Conservation (phyloP, 768 basidiomycete genomes). For the Jaapia argillacea region DNA sequence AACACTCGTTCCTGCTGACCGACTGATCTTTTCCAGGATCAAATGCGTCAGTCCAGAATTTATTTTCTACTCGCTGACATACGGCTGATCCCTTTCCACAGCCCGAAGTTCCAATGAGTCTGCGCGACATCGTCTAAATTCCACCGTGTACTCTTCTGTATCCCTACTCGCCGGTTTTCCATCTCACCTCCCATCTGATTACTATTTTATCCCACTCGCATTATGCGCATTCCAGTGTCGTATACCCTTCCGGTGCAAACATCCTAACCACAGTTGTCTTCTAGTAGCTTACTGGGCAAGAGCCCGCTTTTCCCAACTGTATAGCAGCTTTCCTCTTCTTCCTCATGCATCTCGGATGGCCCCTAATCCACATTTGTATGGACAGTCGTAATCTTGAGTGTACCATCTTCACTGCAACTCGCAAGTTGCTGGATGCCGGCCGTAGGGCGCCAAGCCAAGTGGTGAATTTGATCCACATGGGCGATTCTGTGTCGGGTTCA, state of each 20-base stretch:
- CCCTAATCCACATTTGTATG: conserved; percentile 23
- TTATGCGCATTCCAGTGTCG: conserved; percentile 36
- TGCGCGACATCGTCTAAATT: conserved; percentile 80
- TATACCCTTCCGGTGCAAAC: conserved; percentile 67
- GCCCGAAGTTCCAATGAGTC: conserved; percentile 88
- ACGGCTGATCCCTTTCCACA: conserved; percentile 18
- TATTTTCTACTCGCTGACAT: conserved; percentile 12
- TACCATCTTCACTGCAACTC: conserved; percentile 89
- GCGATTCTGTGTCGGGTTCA: conserved; percentile 39
- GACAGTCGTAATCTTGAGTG: conserved; percentile 68
- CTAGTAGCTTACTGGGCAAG: conserved; percentile 38
- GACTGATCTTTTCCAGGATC: conserved; percentile 17
- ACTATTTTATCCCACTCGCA: conserved; percentile 11
- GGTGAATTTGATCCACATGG: conserved; percentile 73
- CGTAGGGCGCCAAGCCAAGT: conserved; percentile 67
- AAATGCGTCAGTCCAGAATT: conserved; percentile 84
- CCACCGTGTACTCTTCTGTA: conserved; percentile 56
- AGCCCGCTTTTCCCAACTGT: conserved; percentile 49
- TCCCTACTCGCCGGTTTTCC: conserved; percentile 48
- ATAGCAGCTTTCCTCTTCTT: conserved; percentile 37
- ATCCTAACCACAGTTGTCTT: conserved; percentile 50
- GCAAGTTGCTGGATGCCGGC: conserved; percentile 43
- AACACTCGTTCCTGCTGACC: background rate
- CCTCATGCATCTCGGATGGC: background rate
- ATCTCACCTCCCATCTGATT: conserved; percentile 18